A percentile compares a stretch with the other conserved stretches of the same genome.
These are phyloP conservation scores for Ceratocystis cubensis DNA, from an alignment of 2,329 filamentous ascomycete species.

Conservation along the genomic window DNA sequence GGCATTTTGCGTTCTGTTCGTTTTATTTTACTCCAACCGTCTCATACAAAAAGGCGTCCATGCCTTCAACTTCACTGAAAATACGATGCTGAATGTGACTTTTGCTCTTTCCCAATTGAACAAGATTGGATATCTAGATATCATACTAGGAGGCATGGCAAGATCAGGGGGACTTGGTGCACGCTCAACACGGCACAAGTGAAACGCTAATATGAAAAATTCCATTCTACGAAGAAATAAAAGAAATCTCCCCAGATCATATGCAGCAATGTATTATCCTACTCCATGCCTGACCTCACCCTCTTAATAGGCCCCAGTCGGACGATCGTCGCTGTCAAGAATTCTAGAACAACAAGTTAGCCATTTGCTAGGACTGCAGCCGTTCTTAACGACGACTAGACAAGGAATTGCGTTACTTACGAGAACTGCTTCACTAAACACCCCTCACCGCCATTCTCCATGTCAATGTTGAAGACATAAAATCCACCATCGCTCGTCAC, in stretches of 20 bases:
- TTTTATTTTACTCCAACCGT: not conserved
- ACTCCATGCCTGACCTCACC: not conserved
- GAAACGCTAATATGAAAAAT: not conserved
- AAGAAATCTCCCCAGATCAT: not conserved
- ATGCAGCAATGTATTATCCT: not conserved
- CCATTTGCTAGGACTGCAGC: conserved; percentile 51
- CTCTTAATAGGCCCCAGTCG: not conserved
- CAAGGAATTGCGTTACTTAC: not conserved
- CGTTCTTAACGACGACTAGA: not conserved
- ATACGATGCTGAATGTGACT: not conserved
- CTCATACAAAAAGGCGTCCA: not conserved
- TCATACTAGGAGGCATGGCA: not conserved
- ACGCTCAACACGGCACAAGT: not conserved
- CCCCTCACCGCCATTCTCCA: conserved; percentile 89
- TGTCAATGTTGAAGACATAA: conserved; percentile 88
- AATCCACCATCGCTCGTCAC: conserved; percentile 93
- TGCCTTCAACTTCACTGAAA: not conserved
- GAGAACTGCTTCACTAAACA: conserved; percentile 73
- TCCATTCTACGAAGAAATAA: not conserved
- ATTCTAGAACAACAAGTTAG: not conserved
- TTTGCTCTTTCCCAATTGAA: not conserved
- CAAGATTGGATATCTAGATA: not conserved
- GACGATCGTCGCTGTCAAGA: conserved; percentile 10
- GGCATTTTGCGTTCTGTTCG: not conserved
- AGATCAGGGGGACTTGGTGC: not conserved